These are phyloP conservation scores for Paraphysoderma sedebokerense DNA, from an alignment of 371 early-diverging fungal species.

Conservation along the genomic window DNA sequence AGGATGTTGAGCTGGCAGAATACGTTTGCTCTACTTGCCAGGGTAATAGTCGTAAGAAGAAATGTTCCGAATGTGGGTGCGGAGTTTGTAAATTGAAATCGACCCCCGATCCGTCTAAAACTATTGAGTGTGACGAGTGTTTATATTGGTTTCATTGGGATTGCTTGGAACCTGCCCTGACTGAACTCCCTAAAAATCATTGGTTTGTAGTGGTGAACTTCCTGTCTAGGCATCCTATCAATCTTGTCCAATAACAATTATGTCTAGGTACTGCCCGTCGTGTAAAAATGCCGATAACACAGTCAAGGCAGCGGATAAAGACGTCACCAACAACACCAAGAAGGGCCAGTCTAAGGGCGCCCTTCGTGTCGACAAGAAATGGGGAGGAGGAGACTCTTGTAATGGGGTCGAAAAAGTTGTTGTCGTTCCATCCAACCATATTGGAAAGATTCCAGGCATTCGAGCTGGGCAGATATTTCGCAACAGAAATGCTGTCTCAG, in stretches of 20 bases:
- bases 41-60: too few relatives aligned
- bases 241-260: neutral
- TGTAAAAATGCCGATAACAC: neutral
- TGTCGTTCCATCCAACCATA: neutral
- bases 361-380: neutral
- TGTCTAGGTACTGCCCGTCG: neutral
- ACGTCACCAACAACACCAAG: neutral
- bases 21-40: too few relatives aligned
- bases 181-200: neutral
- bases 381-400: too few relatives aligned
- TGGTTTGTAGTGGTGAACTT: neutral
- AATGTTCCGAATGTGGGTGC: neutral
- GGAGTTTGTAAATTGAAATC: neutral
- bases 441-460: neutral
- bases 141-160: neutral
- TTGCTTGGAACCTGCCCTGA: neutral
- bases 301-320: neutral
- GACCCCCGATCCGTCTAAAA: neutral
- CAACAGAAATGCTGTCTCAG: neutral
- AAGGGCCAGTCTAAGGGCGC: neutral
- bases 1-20: too few relatives aligned
- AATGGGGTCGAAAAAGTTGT: too few relatives aligned
- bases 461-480: neutral
- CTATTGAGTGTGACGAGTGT: neutral
- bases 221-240: neutral